Percentiles rank a stretch among this genome's conserved stretches.
These are phyloP conservation scores for Daldinia decipiens DNA, from an alignment of 495 filamentous ascomycete genomes.

Conservation along the genomic window DNA sequence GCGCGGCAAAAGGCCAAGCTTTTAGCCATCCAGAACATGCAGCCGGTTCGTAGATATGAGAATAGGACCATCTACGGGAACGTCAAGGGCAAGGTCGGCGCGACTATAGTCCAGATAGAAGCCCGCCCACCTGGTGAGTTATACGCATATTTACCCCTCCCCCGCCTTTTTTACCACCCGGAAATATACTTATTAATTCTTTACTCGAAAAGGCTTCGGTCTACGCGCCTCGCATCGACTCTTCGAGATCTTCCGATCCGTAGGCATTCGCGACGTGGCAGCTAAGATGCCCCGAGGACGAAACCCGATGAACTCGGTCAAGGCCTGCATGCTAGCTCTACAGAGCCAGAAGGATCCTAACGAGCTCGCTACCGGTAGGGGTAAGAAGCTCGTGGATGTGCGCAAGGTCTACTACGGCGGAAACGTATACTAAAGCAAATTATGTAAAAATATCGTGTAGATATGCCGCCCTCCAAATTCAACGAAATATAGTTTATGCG, in stretches of 20 bases:
- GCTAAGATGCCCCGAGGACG: conserved; percentile 79
- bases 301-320: conserved; percentile 97
- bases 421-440: conserved; percentile 58
- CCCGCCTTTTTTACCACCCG: not conserved
- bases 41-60: conserved; percentile 88
- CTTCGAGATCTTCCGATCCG: conserved; percentile 87
- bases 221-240: conserved; percentile 89
- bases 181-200: conserved; percentile 8
- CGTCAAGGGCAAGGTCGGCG: conserved; percentile 84
- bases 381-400: conserved; percentile 94
- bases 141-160: not conserved
- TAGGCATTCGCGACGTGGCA: conserved; percentile 85
- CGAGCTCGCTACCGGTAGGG: conserved; percentile 83
- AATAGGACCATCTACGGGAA: conserved; percentile 89
- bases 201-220: conserved; percentile 75
- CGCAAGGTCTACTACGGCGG: conserved; percentile 97
- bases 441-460: conserved; percentile 24
- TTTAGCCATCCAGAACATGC: conserved; percentile 85
- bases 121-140: conserved; percentile 85
- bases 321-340: conserved; percentile 86
- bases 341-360: conserved; percentile 85
- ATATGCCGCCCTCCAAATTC: conserved; percentile 3
- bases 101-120: conserved; percentile 80
- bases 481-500: not conserved
- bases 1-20: conserved; percentile 73